phyloP scores from a whole-genome alignment of 169 alveolate genomes.

The Cyclospora cayetanensis region DNA sequence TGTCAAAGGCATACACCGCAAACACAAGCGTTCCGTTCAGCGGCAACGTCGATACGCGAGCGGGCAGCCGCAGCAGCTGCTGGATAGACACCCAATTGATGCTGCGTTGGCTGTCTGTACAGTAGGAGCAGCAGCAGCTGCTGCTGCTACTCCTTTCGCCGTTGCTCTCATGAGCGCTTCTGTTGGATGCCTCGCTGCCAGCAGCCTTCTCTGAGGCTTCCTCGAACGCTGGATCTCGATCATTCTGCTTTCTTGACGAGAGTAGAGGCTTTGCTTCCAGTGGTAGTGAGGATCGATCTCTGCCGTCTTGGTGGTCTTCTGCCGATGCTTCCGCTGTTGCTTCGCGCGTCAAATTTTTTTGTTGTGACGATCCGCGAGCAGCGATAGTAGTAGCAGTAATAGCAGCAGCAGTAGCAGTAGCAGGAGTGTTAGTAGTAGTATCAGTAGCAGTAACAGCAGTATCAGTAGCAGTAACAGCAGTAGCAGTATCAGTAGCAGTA shows the following conservation, averaged over 20 bases:
- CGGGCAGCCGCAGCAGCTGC: slow-evolving; percentile 38
- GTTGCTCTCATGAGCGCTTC: background rate
- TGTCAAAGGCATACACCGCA: background rate
- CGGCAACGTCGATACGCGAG: background rate
- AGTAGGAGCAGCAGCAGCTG: background rate
- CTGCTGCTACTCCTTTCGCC: background rate
- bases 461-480: background rate
- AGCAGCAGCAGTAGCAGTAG: background rate
- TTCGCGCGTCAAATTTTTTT: background rate
- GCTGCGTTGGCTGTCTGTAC: too few species aligned
- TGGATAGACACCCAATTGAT: background rate
- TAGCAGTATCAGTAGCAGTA: background rate
- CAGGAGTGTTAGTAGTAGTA: background rate
- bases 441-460: too few species aligned
- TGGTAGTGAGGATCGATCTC: too few species aligned
- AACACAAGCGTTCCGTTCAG: background rate
- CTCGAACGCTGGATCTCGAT: too few species aligned
- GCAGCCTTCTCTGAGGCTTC: background rate
- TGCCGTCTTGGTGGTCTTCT: too few species aligned
- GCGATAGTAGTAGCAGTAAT: background rate
- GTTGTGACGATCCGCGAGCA: too few species aligned
- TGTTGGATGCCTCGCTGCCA: background rate
- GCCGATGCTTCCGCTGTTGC: background rate
- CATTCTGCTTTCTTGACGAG: too few species aligned
- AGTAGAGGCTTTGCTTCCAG: too few species aligned